Evolutionary conservation across 2,329 filamentous ascomycete genomes (phyloP).

Genomic region (Fusarium sp.): DNA sequence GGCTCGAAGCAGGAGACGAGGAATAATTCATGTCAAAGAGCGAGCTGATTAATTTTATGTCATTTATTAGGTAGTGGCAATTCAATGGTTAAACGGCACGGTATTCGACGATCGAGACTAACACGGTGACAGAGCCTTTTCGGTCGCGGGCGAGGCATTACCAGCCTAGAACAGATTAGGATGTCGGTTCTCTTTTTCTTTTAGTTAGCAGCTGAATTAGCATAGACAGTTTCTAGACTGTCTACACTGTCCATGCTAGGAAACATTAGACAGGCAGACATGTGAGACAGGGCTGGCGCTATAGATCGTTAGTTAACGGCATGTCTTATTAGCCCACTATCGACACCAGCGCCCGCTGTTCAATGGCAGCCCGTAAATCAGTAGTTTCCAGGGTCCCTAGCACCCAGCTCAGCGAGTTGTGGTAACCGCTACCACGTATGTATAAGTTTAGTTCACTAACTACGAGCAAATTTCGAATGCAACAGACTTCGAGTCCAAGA

Average conservation of each 20-base stretch:
- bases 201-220: not conserved
- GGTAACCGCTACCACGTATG: not conserved
- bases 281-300: conserved; percentile 12
- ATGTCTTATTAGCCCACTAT: not conserved
- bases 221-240: not conserved
- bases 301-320: not conserved
- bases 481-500: not conserved
- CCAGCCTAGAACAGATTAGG: conserved; percentile 6
- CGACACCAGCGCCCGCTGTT: not conserved
- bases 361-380: not conserved
- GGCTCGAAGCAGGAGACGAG: not conserved
- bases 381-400: not conserved
- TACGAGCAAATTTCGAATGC: not conserved
- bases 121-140: conserved; percentile 2
- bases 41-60: conserved; percentile 26
- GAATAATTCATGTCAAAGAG: conserved; percentile 1
- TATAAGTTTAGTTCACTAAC: not conserved
- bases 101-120: not conserved
- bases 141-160: conserved; percentile 1
- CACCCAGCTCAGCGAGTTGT: not conserved
- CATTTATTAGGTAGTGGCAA: conserved; percentile 23
- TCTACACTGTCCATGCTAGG: too few relatives aligned
- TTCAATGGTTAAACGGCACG: conserved; percentile 9
- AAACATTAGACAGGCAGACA: too few relatives aligned
- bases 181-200: conserved; percentile 1